phyloP scores from a whole-genome alignment of 768 basidiomycete species.

The Mrakia gelida region DNA sequence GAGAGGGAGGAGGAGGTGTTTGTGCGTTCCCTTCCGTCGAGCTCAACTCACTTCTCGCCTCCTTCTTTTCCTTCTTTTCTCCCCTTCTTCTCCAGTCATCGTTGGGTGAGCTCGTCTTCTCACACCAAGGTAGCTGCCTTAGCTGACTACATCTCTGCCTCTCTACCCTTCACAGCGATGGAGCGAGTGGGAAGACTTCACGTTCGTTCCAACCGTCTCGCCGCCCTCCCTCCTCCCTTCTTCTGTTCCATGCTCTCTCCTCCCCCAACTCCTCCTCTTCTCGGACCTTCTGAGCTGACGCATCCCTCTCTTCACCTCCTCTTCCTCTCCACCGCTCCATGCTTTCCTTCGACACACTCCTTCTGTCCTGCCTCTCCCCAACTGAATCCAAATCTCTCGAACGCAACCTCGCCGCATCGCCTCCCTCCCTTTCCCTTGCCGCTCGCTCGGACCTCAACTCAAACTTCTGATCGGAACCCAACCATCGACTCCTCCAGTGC shows the following conservation, averaged over 20 bases:
- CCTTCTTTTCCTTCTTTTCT: neutral
- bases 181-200: slow-evolving; percentile 82
- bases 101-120: slow-evolving; percentile 13
- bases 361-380: neutral
- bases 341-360: slow-evolving; percentile 10
- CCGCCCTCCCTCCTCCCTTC: neutral
- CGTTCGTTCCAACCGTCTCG: neutral
- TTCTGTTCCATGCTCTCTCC: slow-evolving; percentile 22
- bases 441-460: neutral
- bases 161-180: too few relatives aligned
- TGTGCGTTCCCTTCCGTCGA: neutral
- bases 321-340: slow-evolving; percentile 25
- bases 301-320: neutral
- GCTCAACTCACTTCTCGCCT: neutral
- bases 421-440: neutral
- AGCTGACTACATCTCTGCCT: neutral
- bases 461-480: neutral
- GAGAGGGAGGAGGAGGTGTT: too few relatives aligned
- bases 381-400: too few relatives aligned
- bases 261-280: neutral
- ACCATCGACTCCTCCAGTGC: slow-evolving; percentile 48
- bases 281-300: neutral
- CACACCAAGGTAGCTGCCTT: neutral
- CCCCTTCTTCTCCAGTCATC: slow-evolving; percentile 6
- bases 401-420: slow-evolving; percentile 4